Evolutionary conservation across 169 alveolate species (phyloP).

Genomic region (Plasmodium vinckei): DNA sequence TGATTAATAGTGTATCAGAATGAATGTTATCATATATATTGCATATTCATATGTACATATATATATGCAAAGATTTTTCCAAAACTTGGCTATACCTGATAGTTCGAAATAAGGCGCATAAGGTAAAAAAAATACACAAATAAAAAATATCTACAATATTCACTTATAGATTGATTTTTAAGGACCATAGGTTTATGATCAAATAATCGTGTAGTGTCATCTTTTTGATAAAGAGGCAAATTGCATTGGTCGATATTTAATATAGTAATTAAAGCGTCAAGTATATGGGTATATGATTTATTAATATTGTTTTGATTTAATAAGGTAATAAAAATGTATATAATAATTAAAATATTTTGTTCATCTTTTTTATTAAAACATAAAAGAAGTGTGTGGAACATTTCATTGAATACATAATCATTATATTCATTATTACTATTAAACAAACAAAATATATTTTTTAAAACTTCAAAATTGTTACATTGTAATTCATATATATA

Average conservation of each 20-base stretch:
- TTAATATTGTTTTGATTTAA: constrained; percentile 31
- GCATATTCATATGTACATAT: too few species aligned
- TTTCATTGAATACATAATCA: constrained; percentile 35
- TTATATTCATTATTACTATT: constrained; percentile 22
- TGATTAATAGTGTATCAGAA: too few species aligned
- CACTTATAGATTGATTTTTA: constrained; percentile 19
- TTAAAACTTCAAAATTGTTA: constrained; percentile 28
- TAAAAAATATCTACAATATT: constrained; percentile 32
- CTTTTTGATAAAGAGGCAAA: constrained; percentile 26
- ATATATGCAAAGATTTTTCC: too few species aligned
- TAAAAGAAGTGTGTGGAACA: constrained; percentile 42
- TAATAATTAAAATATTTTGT: constrained; percentile 17
- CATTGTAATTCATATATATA: constrained; percentile 48
- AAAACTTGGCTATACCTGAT: constrained; percentile 7
- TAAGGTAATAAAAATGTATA: constrained; percentile 18
- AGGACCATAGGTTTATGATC: constrained; percentile 69
- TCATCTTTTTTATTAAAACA: constrained; percentile 41
- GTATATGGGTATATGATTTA: constrained; percentile 17
- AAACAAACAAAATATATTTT: constrained; percentile 31
- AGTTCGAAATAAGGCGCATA: constrained; percentile 3
- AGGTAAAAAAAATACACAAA: constrained; percentile 39
- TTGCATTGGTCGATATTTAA: constrained; percentile 32
- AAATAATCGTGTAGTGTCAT: constrained; percentile 28
- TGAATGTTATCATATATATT: too few species aligned
- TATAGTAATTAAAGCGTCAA: constrained; percentile 21